phyloP scores from a whole-genome alignment of 106 monocot species.

The Cymbidium sinense region DNA sequence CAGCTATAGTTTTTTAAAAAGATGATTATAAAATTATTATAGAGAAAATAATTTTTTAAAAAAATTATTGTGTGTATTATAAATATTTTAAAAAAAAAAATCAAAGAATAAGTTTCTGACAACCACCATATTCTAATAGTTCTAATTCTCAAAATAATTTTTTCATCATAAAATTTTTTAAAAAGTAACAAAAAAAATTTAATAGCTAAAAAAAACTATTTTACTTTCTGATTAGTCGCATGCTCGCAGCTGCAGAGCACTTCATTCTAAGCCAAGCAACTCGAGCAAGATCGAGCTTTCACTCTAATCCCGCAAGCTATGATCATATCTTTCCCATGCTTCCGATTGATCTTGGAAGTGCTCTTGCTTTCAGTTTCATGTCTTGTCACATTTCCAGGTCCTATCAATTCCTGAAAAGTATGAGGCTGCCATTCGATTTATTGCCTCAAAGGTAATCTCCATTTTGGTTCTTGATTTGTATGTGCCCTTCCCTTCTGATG shows the following conservation, averaged over 20 bases:
- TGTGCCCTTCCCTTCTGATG: too few species aligned
- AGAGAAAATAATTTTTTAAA: too few species aligned
- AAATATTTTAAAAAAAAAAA: too few species aligned
- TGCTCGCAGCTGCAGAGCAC: slow-evolving; percentile 35
- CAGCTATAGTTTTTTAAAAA: slow-evolving; percentile 44
- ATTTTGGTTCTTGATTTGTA: background rate
- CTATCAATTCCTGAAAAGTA: slow-evolving; percentile 29
- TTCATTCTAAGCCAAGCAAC: slow-evolving; percentile 5
- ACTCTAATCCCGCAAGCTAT: slow-evolving; percentile 19
- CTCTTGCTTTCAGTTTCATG: background rate
- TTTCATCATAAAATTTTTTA: too few species aligned
- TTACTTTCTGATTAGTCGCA: too few species aligned
- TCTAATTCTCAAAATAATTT: too few species aligned
- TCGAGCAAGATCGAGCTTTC: background rate
- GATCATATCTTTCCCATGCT: background rate
- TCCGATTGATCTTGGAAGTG: background rate
- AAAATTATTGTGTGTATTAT: too few species aligned
- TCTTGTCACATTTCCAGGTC: slow-evolving; percentile 4
- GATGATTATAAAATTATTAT: too few species aligned
- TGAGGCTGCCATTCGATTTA: slow-evolving; percentile 5
- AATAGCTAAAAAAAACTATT: too few species aligned
- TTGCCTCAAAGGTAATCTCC: slow-evolving; percentile 18
- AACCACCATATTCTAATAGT: too few species aligned
- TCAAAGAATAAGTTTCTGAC: too few species aligned
- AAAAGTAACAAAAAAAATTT: too few species aligned